These are phyloP conservation scores for Parathielavia hyrcaniae DNA, from an alignment of 495 filamentous ascomycete species.

Conservation along the genomic window DNA sequence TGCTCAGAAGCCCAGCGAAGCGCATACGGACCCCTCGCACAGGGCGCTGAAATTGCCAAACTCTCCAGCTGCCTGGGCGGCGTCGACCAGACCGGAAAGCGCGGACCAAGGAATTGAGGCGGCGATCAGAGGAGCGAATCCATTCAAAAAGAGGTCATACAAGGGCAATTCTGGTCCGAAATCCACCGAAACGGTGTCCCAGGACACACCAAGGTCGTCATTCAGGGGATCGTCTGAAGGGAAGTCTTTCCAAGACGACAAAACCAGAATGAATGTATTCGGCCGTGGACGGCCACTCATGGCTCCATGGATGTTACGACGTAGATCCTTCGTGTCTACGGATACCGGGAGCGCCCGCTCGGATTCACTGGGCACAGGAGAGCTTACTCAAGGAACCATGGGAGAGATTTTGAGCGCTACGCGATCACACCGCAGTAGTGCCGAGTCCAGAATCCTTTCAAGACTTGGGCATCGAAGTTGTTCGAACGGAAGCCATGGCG, in stretches of 20 bases:
- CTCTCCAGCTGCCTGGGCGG: slow-evolving; percentile 1
- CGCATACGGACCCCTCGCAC: neutral
- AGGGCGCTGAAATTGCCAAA: neutral
- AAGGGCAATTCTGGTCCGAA: neutral
- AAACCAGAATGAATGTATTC: slow-evolving; percentile 8
- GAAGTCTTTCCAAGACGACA: slow-evolving; percentile 6
- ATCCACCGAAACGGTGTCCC: neutral
- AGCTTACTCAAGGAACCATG: neutral
- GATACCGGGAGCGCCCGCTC: slow-evolving; percentile 1
- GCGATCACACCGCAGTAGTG: neutral
- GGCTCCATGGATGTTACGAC: slow-evolving; percentile 17
- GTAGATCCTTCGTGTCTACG: slow-evolving; percentile 6
- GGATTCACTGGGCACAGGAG: neutral
- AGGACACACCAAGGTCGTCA: neutral
- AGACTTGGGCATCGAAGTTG: neutral
- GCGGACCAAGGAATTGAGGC: neutral
- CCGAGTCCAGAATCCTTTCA: neutral
- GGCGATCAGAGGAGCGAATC: neutral
- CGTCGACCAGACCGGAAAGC: slow-evolving; percentile 1
- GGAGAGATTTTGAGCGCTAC: neutral
- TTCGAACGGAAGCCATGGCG: neutral
- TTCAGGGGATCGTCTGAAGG: neutral
- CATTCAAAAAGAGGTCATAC: neutral
- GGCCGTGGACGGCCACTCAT: slow-evolving; percentile 16
- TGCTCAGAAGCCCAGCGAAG: neutral